A percentile compares a stretch with the other conserved stretches of the same genome.
Conservation (phyloP, 225 moss, liverwort and hornwort genomes). For the Physcomitrellopsis africana region DNA sequence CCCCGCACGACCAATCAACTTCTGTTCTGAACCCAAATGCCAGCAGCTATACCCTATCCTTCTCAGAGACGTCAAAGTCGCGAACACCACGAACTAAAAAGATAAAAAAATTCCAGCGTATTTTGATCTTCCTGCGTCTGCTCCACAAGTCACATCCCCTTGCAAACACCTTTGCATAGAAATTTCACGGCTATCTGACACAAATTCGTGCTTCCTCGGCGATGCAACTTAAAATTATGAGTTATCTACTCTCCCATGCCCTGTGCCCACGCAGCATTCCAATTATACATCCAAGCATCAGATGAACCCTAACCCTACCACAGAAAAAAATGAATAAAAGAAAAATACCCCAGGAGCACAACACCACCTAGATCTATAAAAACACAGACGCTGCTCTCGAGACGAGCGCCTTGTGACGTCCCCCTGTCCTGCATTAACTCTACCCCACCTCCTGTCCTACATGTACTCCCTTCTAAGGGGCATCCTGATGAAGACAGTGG, state of each 20-base stretch:
- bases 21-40: neutral
- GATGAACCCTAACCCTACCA: conserved; percentile 1
- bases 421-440: neutral
- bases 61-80: neutral
- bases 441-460: neutral
- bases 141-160: neutral
- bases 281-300: neutral
- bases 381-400: neutral
- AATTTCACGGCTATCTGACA: neutral
- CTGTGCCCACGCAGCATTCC: neutral
- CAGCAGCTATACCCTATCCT: neutral
- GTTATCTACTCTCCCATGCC: too few species aligned
- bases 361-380: too few species aligned
- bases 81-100: neutral
- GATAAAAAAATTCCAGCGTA: neutral
- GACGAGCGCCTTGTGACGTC: neutral
- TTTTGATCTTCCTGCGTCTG: too few species aligned
- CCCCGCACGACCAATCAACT: neutral
- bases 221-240: too few species aligned
- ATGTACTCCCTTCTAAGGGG: neutral
- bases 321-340: neutral
- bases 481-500: neutral
- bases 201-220: too few species aligned
- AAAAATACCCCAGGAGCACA: too few species aligned
- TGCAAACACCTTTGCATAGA: neutral